Base-by-base conservation (phyloP, 192 early-diverging fungal species). In the Ambispora gerdemannii region DNA sequence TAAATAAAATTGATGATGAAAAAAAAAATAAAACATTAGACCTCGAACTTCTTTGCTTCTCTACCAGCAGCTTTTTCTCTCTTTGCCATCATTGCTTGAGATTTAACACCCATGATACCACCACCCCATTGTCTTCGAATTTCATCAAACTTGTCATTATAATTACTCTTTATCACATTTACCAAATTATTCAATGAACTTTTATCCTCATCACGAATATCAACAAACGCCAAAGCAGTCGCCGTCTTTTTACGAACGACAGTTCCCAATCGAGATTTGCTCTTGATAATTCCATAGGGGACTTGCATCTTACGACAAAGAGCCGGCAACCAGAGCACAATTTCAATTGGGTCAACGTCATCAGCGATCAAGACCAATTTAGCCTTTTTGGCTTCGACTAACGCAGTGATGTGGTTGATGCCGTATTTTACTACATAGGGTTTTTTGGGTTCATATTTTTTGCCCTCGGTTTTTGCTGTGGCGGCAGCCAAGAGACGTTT, bases 291-390 rank as follows among this genome's bases (percentile, higher is more conserved):
- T 84, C 84, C 88, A 89, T 99, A 99, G 66, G 97, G 97, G 80
- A 99, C 86, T 80, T 93, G 94, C 96, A 97, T 97, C 92, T 99
- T 99, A 78, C 95, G 92, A 91, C 97, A 99, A 63, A 99, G 91
- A 73, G 96, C 97, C 64, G 97, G 97, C 76, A 99, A 90, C 93
- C 93, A 99, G 75, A 99, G 78, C 74, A 99, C 96, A 66, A 99
- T 78, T 87, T 99, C 97, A 82, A 99, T 96, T 72, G 97, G 97
- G 86, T 99, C 96, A 77, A 99, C 95, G 81, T 99, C 96, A 77
- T 97, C 88, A 76, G 97, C 97, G 85, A 99, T 99, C 78, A 99
- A 88, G 59, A 99, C 97, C 67, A 99, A 87, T 82, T 91, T 84
- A 77, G 97, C 94, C 90, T 97, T 96, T 93, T 99, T 99, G 83